Base-by-base conservation (phyloP, 371 early-diverging fungal species). In the Blakeslea trispora region DNA sequence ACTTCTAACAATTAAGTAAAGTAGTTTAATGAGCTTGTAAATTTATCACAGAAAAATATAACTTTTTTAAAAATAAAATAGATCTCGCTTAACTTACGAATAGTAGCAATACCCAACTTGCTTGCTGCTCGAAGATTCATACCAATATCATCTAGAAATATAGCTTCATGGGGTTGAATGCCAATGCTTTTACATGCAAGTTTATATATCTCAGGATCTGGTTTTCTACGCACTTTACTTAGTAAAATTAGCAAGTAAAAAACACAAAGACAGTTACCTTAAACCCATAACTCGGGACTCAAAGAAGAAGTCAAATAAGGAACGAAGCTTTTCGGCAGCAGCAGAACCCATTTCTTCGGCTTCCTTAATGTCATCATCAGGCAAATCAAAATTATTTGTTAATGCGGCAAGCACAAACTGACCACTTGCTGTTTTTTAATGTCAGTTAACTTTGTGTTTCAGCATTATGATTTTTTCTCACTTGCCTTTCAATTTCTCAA, bases 121-220 rank as follows among this genome's bases (percentile, higher is more conserved):
- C 75, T 77, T 1, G 89, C 89, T 10, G 88, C 67, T 50, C 83
- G 79, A 43, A 90, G 63, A 43, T 90, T 90, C 79, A 75, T 77
- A 24, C 88, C 89, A 75, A 91, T 91, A 59, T 89, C 91, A 69
- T 91, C 91, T 54, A 91, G 53, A 63, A 91, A 87, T 46, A 88
- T 81, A 15, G 77, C 83, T 37, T 88, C 81, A 11, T 72, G 47
- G 17, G 89, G 84, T 46, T 73, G 59, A 24, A 90, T 80, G 11
- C 82, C 83, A 17, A 85, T 66, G 13, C 72, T 48, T 18, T 84
- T 67, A 69, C 87, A 87, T 1, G 88, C 86, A 64, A 83, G 78
- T 28, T 67, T 58, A 55, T 75, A 88, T 35, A 90, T 79, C 17
- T 66, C 72, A 3, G 86, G 87, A 63, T 90, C 89, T 0, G 91